A percentile compares a stretch with the other conserved stretches of the same genome.
These are phyloP conservation scores for Talaromyces sp. DNA, from an alignment of 2,329 filamentous ascomycete genomes.

Conservation along the genomic window DNA sequence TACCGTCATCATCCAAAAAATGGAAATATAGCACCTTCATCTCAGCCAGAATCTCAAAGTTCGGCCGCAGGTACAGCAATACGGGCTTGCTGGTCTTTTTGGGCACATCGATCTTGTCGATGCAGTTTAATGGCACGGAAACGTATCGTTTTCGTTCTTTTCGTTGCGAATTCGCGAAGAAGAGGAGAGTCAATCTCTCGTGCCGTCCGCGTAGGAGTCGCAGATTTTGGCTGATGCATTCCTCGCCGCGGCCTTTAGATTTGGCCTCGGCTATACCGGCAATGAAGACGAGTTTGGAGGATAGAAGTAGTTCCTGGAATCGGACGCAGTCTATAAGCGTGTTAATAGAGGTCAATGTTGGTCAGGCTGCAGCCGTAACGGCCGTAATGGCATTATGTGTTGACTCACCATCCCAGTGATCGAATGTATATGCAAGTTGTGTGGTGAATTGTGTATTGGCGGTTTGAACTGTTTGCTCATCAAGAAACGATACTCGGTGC, in stretches of 20 bases:
- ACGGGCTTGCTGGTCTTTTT: constrained; percentile 40
- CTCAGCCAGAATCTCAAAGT: constrained; percentile 40
- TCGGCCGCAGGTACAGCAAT: constrained; percentile 36
- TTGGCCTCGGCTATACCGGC: constrained; percentile 43
- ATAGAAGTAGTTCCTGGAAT: constrained; percentile 41
- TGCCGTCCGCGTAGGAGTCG: constrained; percentile 37
- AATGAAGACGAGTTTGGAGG: constrained; percentile 39
- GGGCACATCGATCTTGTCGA: constrained; percentile 36
- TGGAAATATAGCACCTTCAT: constrained; percentile 38
- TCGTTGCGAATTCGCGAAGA: constrained; percentile 44
- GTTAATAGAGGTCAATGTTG: neutral
- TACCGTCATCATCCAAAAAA: constrained; percentile 41
- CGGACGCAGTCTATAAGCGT: constrained; percentile 35
- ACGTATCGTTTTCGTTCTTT: constrained; percentile 41
- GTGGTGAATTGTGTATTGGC: constrained; percentile 38
- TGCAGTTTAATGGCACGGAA: constrained; percentile 40
- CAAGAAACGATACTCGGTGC: constrained; percentile 41
- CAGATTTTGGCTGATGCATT: constrained; percentile 45
- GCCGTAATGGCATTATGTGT: neutral
- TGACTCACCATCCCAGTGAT: constrained; percentile 37
- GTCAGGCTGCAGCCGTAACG: neutral
- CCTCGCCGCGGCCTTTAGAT: constrained; percentile 44
- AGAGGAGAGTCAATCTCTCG: constrained; percentile 36
- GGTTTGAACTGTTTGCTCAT: constrained; percentile 43
- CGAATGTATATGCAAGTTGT: constrained; percentile 43